Evolutionary conservation across 306 rosid genomes (phyloP), one percentile per base, ranked within the genome.

Genomic region (Cajanus cajan): DNA sequence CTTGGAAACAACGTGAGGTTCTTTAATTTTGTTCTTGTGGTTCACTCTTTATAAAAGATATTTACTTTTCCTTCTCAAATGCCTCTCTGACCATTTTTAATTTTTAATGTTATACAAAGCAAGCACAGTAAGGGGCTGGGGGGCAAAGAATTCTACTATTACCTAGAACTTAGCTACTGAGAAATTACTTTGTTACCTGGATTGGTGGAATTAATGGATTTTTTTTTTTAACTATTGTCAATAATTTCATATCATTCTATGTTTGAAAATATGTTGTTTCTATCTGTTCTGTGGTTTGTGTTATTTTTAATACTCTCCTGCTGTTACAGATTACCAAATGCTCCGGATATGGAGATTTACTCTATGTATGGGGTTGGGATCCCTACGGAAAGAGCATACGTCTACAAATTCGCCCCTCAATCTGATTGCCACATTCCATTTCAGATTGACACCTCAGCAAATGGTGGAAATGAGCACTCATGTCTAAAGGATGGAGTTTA

Each of bases 361-460:
- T 87, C 93, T 10, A 84, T 92, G 97, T 92, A 92, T 81, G 97
- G 97, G 47, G 97, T 92, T 79, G 97, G 97, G 55, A 82, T 92
- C 70, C 97, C 97, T 34, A 92, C 97, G 0, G 97, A 92, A 84
- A 90, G 97, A 64, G 97, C 97, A 11, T 92, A 92, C 63, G 91
- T 92, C 4, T 92, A 92, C 85, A 92, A 90, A 81, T 61, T 68
- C 12, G 86, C 90, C 75, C 81, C 91, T 59, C 58, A 83, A 9
- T 81, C 93, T 24, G 94, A 90, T 16, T 92, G 97, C 76, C 75
- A 82, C 84, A 92, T 92, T 85, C 97, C 97, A 76, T 92, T 90
- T 74, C 94, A 90, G 84, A 92, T 92, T 61, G 97, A 92, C 75
- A 68, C 94, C 58, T 90, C 94, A 8, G 93, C 87, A 36, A 80